Conservation (phyloP, 2,329 filamentous ascomycete species). For the Xylaria digitata region DNA sequence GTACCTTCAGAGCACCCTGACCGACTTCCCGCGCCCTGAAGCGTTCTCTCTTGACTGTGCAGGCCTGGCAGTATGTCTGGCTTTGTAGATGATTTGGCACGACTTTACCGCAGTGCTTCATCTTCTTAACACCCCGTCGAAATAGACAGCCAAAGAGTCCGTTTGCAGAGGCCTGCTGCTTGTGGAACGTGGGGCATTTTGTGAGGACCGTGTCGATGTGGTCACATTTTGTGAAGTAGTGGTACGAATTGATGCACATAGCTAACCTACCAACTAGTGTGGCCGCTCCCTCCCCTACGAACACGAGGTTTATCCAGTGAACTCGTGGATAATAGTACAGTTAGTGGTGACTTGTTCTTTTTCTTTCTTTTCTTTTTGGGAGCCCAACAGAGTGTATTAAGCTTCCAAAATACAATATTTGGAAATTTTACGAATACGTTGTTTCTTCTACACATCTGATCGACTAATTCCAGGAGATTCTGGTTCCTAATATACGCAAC, state of each 20-base stretch:
- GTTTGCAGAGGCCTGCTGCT: conserved; percentile 40
- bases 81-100: conserved; percentile 38
- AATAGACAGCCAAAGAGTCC: conserved; percentile 41
- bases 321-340: not conserved
- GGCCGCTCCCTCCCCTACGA: not conserved
- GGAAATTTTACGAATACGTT: not conserved
- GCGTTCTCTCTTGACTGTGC: conserved; percentile 31
- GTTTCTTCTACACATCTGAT: not conserved
- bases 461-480: not conserved
- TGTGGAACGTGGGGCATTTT: conserved; percentile 42
- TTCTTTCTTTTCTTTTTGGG: conserved; percentile 3
- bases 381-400: not conserved
- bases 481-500: conserved; percentile 6
- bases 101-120: conserved; percentile 42
- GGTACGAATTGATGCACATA: conserved; percentile 45
- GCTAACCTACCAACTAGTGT: not conserved
- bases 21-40: conserved; percentile 36
- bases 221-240: conserved; percentile 42
- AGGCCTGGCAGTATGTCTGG: conserved; percentile 40
- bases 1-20: conserved; percentile 41
- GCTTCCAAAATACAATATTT: conserved; percentile 14
- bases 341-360: not conserved
- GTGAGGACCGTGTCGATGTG: conserved; percentile 39
- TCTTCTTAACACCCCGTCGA: conserved; percentile 17
- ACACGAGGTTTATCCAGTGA: conserved; percentile 4